Conservation (phyloP, 306 rosid species). For the Boehmeria nivea region DNA sequence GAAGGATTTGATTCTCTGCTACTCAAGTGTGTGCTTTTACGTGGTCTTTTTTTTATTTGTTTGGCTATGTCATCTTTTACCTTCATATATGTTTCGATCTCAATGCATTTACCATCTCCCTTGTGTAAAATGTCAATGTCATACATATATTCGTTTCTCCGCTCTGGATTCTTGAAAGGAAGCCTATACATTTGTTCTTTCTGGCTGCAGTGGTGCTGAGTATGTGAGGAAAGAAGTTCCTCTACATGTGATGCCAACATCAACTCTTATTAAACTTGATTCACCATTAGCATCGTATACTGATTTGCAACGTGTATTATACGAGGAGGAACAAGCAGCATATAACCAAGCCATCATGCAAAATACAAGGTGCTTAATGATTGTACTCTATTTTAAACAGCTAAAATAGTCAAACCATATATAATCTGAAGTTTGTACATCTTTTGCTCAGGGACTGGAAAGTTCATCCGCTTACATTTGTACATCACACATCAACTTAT, state of each 20-base stretch:
- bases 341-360: slow-evolving; percentile 79
- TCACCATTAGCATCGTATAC: slow-evolving; percentile 68
- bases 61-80: no score
- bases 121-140: no score
- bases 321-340: slow-evolving; percentile 88
- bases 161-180: background rate
- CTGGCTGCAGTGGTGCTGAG: slow-evolving; percentile 81
- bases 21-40: no score
- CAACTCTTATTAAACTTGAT: slow-evolving; percentile 57
- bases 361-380: slow-evolving; percentile 63
- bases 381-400: slow-evolving; percentile 9
- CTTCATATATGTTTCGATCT: no score
- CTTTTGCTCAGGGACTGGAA: slow-evolving; percentile 62
- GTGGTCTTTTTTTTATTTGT: no score
- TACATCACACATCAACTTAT: slow-evolving; percentile 93
- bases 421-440: slow-evolving; percentile 17
- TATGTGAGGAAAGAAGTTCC: slow-evolving; percentile 85
- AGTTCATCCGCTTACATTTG: slow-evolving; percentile 83
- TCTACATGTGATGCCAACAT: slow-evolving; percentile 68
- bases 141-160: background rate
- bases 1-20: no score
- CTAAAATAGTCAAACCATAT: slow-evolving; percentile 1
- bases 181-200: slow-evolving; percentile 24
- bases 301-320: slow-evolving; percentile 81
- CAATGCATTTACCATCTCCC: no score